A percentile compares a stretch with the other conserved stretches of the same genome.
Evolutionary conservation across 768 basidiomycete species (phyloP).

Genomic region (Suillus hirtellus): DNA sequence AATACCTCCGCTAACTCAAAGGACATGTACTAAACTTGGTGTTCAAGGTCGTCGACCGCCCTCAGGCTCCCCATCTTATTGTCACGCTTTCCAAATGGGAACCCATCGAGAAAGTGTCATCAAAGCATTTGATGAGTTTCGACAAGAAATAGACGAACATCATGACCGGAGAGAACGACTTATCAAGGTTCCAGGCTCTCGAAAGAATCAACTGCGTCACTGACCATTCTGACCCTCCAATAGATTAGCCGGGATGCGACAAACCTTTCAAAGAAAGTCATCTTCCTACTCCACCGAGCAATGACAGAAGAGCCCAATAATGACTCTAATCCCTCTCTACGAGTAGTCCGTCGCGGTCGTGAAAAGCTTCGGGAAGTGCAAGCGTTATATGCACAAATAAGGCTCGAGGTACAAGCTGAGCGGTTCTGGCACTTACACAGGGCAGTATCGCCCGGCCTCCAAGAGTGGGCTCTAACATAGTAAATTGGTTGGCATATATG

Average conservation of each 20-base stretch:
- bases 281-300: conserved; percentile 88
- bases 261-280: conserved; percentile 87
- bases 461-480: conserved; percentile 51
- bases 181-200: conserved; percentile 64
- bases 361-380: conserved; percentile 70
- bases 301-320: conserved; percentile 42
- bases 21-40: not conserved
- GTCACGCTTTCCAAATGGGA: conserved; percentile 6
- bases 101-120: conserved; percentile 1
- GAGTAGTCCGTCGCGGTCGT: conserved; percentile 52
- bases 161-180: conserved; percentile 88
- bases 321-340: conserved; percentile 31
- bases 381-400: conserved; percentile 59
- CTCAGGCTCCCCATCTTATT: not conserved
- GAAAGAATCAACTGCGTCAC: not conserved
- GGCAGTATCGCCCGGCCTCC: conserved; percentile 76
- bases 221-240: conserved; percentile 11
- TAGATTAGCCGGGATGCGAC: conserved; percentile 88
- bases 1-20: not conserved
- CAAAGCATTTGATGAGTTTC: conserved; percentile 57
- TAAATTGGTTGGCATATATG: conserved; percentile 1
- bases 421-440: conserved; percentile 78
- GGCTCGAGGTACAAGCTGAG: conserved; percentile 61
- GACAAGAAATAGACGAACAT: conserved; percentile 74
- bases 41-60: not conserved